Conservation (phyloP, 495 filamentous ascomycete genomes). For the Xylaria scruposa region DNA sequence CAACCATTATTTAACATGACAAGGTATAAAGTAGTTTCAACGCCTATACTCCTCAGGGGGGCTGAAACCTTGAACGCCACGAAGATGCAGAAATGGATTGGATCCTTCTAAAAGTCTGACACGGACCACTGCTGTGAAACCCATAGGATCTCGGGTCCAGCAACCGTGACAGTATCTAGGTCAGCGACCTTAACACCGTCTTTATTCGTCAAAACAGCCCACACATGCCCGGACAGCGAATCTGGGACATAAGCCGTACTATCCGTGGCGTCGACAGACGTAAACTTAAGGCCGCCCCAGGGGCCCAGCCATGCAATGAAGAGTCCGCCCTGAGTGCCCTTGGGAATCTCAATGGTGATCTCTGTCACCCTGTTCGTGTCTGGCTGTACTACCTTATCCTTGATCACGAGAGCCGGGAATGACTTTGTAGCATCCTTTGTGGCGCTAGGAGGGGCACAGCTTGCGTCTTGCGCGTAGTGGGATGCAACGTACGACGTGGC, state of each 20-base stretch:
- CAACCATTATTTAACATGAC: background rate
- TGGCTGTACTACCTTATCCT: slow-evolving; percentile 13
- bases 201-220: slow-evolving; percentile 42
- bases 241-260: slow-evolving; percentile 37
- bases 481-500: slow-evolving; percentile 42
- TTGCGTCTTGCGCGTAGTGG: slow-evolving; percentile 35
- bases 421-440: slow-evolving; percentile 31
- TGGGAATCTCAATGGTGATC: slow-evolving; percentile 36
- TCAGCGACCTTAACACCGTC: slow-evolving; percentile 33
- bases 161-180: slow-evolving; percentile 37
- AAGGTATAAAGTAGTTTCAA: background rate
- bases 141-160: slow-evolving; percentile 51
- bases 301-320: slow-evolving; percentile 49
- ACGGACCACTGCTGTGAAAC: slow-evolving; percentile 37
- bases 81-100: background rate
- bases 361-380: slow-evolving; percentile 25
- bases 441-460: slow-evolving; percentile 27
- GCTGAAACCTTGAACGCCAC: slow-evolving; percentile 8
- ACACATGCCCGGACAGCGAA: slow-evolving; percentile 46
- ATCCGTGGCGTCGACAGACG: slow-evolving; percentile 30
- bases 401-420: slow-evolving; percentile 35
- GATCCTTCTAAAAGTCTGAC: background rate
- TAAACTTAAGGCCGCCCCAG: slow-evolving; percentile 47
- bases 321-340: slow-evolving; percentile 19
- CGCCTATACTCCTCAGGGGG: background rate